phyloP scores from a whole-genome alignment of 805 yeast species.

The Ogataea thermomethanolica region DNA sequence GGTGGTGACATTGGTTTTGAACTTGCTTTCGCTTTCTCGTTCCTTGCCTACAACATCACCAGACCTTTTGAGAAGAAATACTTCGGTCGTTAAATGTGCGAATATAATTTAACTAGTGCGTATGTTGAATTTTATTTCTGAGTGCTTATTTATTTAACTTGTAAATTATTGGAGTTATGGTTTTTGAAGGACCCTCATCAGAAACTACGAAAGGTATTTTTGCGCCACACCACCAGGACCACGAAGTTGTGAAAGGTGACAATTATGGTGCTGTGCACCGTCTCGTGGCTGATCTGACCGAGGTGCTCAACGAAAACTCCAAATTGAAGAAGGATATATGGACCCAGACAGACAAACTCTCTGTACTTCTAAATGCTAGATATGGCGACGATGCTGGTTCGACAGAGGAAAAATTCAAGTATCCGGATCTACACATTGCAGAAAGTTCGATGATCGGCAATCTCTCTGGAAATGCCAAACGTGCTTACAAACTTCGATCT shows the following conservation, averaged over 20 bases:
- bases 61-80: conserved; percentile 69
- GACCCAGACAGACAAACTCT: conserved; percentile 22
- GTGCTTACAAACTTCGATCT: conserved; percentile 5
- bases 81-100: conserved; percentile 40
- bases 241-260: conserved; percentile 18
- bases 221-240: conserved; percentile 4
- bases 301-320: conserved; percentile 19
- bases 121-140: conserved; percentile 1
- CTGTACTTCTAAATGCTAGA: conserved; percentile 7
- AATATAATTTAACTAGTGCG: conserved; percentile 4
- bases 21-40: conserved; percentile 64
- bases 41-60: conserved; percentile 52
- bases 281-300: conserved; percentile 23
- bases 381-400: conserved; percentile 2
- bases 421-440: too few species aligned
- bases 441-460: too few species aligned
- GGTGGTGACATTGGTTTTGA: conserved; percentile 92
- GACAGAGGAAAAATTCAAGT: not conserved
- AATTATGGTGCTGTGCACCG: conserved; percentile 18
- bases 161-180: not conserved
- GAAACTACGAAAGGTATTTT: not conserved
- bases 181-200: not conserved
- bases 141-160: not conserved
- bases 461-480: not conserved
- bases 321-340: conserved; percentile 27